Conservation (phyloP, 768 basidiomycete genomes). For the Serendipita vermifera region DNA sequence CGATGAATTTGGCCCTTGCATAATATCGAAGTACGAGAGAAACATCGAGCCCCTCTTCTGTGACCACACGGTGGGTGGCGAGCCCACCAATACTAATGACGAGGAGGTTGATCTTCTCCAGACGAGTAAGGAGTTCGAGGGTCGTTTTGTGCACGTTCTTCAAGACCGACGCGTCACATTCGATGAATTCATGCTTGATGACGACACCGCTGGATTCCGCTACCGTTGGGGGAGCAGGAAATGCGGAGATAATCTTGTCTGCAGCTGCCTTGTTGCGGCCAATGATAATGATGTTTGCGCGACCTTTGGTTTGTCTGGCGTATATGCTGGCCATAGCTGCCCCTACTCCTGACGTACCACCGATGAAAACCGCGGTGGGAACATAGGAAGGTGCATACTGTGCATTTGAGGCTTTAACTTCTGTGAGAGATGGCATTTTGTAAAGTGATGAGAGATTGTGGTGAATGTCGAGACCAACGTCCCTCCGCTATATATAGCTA, state of each 20-base stretch:
- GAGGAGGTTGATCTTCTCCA: constrained; percentile 15
- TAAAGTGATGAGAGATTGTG: too few relatives aligned
- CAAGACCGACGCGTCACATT: constrained; percentile 20
- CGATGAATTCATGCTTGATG: constrained; percentile 22
- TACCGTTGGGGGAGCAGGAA: neutral
- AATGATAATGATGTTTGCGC: constrained; percentile 16
- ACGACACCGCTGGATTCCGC: constrained; percentile 5
- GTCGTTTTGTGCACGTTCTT: constrained; percentile 12
- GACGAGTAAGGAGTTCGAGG: constrained; percentile 11
- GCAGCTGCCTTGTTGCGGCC: constrained; percentile 16
- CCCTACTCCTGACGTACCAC: constrained; percentile 13
- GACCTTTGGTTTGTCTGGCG: constrained; percentile 12
- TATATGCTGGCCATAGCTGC: constrained; percentile 7
- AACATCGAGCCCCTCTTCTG: constrained; percentile 9
- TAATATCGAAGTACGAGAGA: constrained; percentile 37
- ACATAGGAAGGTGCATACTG: neutral
- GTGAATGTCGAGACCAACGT: too few relatives aligned
- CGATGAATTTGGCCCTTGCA: constrained; percentile 36
- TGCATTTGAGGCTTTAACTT: constrained; percentile 7
- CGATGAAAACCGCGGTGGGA: constrained; percentile 12
- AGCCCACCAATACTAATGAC: constrained; percentile 8
- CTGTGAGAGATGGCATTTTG: constrained; percentile 14
- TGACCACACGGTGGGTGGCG: neutral
- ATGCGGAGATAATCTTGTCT: constrained; percentile 14
- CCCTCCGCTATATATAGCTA: too few relatives aligned